Base-by-base conservation (phyloP, 1,284 basidiomycete genomes). In the Apiotrichum porosum region DNA sequence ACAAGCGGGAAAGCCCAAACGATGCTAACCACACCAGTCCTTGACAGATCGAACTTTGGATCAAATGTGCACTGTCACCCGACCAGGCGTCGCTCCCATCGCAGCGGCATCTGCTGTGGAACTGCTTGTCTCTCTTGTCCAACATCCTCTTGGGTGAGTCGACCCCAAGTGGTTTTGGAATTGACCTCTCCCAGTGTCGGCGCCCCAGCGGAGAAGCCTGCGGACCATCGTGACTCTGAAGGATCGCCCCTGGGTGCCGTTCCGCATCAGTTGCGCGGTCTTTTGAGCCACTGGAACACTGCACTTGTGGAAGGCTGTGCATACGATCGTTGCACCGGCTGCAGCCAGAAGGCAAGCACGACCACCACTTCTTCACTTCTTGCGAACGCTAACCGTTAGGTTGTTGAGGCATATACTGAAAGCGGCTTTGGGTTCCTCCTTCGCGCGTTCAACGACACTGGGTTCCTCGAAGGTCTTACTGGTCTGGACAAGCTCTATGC, bases 11-110 rank as follows among this genome's bases (percentile, higher is more conserved):
- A n/a, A n/a, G n/a, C n/a, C n/a, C n/a, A n/a, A n/a, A n/a, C n/a
- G n/a, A n/a, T n/a, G n/a, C n/a, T n/a, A n/a, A n/a, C n/a, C n/a
- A n/a, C n/a, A n/a, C n/a, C 51, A 95, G 92, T 93, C 89, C 0
- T 76, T 97, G 40, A 87, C 88, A 0, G 93, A 98, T 65, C 80
- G 93, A 30, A 97, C 93, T 1, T 79, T 98, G 22, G 95, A 98
- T 68, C 94, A 98, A 68, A 97, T 97, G 94, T 98, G 95, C 66
- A 98, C 95, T 0, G 95, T 98, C 13, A 97, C 94, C 0, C 77
- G 95, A n/a, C 94, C 95, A 0, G 94, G 94, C 0, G 78, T 97
- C 0, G 95, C 93, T 0, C 83, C 89, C 0, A 92, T 97, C 35
- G 94, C 94, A 0, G 83, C 87, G 0, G 85, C 92, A 0, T 87